Percentiles rank a stretch among this genome's conserved stretches.
Conservation (phyloP, 2,329 filamentous ascomycete genomes). For the Myrmaecium sp. region DNA sequence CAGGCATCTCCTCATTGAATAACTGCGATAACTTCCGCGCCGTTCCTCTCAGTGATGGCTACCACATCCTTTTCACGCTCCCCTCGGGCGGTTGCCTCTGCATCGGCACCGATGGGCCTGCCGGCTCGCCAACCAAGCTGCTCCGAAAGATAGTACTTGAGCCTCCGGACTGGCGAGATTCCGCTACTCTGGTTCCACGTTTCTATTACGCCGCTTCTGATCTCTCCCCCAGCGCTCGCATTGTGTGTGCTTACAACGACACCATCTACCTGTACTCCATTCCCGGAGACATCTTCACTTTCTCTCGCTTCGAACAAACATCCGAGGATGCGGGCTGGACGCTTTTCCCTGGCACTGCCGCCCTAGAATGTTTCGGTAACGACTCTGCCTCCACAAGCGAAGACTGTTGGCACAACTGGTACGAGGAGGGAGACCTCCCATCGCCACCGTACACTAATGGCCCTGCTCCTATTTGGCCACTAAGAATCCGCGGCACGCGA, state of each 20-base stretch:
- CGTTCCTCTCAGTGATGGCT: slow-evolving; percentile 46
- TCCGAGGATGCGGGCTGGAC: too few species aligned
- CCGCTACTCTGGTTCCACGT: slow-evolving; percentile 23
- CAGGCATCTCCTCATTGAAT: slow-evolving; percentile 4
- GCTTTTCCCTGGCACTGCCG: too few species aligned
- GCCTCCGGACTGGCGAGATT: slow-evolving; percentile 21
- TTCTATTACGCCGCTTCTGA: slow-evolving; percentile 42
- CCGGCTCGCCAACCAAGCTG: slow-evolving; percentile 38
- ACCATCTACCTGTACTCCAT: slow-evolving; percentile 40
- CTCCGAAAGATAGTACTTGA: slow-evolving; percentile 41
- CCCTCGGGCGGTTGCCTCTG: slow-evolving; percentile 38
- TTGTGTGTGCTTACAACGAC: slow-evolving; percentile 40
- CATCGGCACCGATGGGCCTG: slow-evolving; percentile 43
- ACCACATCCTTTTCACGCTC: slow-evolving; percentile 49
- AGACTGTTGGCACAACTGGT: too few species aligned
- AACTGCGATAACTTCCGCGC: slow-evolving; percentile 45
- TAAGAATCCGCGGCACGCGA: too few species aligned
- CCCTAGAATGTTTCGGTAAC: too few species aligned
- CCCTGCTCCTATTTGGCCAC: too few species aligned
- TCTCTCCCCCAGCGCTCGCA: slow-evolving; percentile 37
- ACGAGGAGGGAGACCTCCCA: too few species aligned
- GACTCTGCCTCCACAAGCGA: too few species aligned
- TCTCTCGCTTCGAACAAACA: slow-evolving; percentile 16
- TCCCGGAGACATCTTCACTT: slow-evolving; percentile 30
- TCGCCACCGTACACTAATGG: too few species aligned